A percentile compares a stretch with the other conserved stretches of the same genome.
Evolutionary conservation across 2,329 filamentous ascomycete species (phyloP).

Genomic region (Tothia fuscella): DNA sequence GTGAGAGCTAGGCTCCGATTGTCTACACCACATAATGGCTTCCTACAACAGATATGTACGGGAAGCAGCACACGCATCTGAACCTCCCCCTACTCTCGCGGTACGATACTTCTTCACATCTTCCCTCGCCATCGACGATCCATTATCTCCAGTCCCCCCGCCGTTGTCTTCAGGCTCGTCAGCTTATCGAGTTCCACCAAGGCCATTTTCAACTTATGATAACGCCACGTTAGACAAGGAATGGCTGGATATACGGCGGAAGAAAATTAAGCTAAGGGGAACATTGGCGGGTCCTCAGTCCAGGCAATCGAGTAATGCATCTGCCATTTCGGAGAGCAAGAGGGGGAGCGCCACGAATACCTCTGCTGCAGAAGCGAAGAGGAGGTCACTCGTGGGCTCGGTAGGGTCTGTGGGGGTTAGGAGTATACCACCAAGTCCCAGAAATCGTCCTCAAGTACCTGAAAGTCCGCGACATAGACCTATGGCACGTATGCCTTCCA

Average conservation of each 20-base stretch:
- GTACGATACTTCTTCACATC: constrained; percentile 70
- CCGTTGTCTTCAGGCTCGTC: constrained; percentile 37
- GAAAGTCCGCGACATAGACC: neutral
- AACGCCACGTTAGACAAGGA: constrained; percentile 68
- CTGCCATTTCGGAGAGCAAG: neutral
- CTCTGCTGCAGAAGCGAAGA: constrained; percentile 8
- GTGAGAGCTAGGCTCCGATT: too few relatives aligned
- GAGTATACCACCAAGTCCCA: constrained; percentile 5
- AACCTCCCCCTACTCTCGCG: constrained; percentile 23
- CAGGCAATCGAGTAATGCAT: neutral
- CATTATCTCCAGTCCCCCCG: constrained; percentile 55
- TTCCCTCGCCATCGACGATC: constrained; percentile 73
- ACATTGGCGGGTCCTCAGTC: constrained; percentile 18
- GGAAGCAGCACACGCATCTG: too few relatives aligned
- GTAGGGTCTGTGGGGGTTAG: neutral
- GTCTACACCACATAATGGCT: too few relatives aligned
- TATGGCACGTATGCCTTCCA: constrained; percentile 7
- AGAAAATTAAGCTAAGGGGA: constrained; percentile 31
- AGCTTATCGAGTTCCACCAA: constrained; percentile 47
- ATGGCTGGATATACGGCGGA: constrained; percentile 52
- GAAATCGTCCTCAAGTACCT: neutral
- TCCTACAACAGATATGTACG: too few relatives aligned
- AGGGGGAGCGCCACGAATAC: constrained; percentile 4
- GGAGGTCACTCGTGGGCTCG: constrained; percentile 6
- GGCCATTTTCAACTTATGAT: constrained; percentile 69